Conservation (phyloP, 257 asterid genomes). For the Salvia hispanica region DNA sequence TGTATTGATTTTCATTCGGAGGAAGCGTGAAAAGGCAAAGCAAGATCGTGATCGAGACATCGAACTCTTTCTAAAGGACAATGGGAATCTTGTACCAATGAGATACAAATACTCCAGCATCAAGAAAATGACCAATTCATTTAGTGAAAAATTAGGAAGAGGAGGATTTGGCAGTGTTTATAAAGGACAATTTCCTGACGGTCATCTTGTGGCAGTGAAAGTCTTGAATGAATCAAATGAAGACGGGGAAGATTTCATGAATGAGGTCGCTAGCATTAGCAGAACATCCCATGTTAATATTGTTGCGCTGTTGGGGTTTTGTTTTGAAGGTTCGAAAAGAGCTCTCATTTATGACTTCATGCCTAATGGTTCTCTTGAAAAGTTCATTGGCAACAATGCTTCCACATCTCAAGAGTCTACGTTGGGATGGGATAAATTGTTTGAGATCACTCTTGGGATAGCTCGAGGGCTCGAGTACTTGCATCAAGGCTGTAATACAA, state of each 20-base stretch:
- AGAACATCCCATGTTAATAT: slow-evolving; percentile 49
- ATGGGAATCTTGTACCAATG: slow-evolving; percentile 24
- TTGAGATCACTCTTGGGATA: slow-evolving; percentile 16
- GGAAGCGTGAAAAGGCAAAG: background rate
- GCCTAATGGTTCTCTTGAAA: slow-evolving; percentile 20
- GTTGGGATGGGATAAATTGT: slow-evolving; percentile 8
- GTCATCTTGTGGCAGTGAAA: slow-evolving; percentile 41
- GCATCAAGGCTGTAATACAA: slow-evolving; percentile 20
- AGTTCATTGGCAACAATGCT: background rate
- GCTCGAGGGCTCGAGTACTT: slow-evolving; percentile 26
- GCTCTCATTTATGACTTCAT: slow-evolving; percentile 38
- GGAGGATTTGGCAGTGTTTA: slow-evolving; percentile 45
- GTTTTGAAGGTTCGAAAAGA: slow-evolving; percentile 38
- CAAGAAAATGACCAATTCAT: slow-evolving; percentile 35
- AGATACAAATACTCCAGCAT: slow-evolving; percentile 35
- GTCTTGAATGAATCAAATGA: slow-evolving; percentile 28
- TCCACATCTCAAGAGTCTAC: background rate
- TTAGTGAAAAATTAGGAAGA: slow-evolving; percentile 33
- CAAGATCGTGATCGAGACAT: background rate
- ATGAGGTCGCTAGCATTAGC: slow-evolving; percentile 49
- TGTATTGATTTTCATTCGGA: background rate
- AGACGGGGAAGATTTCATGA: slow-evolving; percentile 46
- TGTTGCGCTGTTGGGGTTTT: slow-evolving; percentile 47
- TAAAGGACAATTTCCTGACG: slow-evolving; percentile 34
- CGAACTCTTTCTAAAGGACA: background rate